Conservation (phyloP, 164 flowering plant species). For the Protea cynaroides region DNA sequence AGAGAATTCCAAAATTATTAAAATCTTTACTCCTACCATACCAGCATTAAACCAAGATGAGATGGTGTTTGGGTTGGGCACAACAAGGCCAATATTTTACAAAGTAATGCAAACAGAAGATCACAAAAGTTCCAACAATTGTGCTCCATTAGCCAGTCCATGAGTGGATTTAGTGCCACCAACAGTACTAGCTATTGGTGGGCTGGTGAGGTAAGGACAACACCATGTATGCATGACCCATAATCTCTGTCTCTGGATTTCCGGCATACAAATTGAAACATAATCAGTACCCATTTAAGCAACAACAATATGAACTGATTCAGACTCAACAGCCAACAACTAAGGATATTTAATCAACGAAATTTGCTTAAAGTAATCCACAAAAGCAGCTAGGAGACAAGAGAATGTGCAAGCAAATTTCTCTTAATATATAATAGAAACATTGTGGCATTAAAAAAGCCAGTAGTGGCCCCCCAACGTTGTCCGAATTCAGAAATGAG, state of each 20-base stretch:
- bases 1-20: too few relatives aligned
- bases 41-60: too few relatives aligned
- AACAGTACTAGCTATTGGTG: background rate
- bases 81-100: background rate
- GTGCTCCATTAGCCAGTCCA: too few relatives aligned
- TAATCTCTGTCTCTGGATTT: background rate
- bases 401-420: background rate
- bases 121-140: background rate
- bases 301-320: background rate
- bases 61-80: background rate
- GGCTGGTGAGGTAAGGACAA: background rate
- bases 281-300: background rate
- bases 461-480: background rate
- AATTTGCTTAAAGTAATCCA: background rate
- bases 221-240: constrained; percentile 2
- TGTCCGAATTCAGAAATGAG: background rate
- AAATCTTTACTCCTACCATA: too few relatives aligned
- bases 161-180: background rate
- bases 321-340: background rate
- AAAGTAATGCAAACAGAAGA: background rate
- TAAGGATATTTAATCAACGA: background rate
- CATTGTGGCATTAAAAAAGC: constrained; percentile 2
- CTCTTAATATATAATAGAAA: background rate
- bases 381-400: too few relatives aligned
- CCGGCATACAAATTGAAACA: background rate